Evolutionary conservation across 106 monocot species (phyloP).

Genomic region (Triglochin maritima): DNA sequence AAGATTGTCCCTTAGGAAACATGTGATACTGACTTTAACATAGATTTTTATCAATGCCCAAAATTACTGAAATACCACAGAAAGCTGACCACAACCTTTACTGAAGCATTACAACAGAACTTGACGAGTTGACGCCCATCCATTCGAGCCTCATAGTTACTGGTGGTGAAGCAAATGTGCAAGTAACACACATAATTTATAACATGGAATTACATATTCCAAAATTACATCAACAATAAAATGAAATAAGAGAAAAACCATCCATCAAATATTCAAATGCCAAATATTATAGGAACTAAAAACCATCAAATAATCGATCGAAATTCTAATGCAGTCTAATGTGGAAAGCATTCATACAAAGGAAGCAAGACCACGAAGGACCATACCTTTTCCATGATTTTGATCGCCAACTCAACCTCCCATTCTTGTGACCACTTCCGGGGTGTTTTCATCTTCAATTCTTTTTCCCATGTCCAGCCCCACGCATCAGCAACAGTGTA

Average conservation of each 20-base stretch:
- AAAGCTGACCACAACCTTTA: no score
- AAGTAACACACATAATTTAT: not conserved
- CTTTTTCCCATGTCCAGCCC: constrained; percentile 97
- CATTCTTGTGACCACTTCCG: constrained; percentile 94
- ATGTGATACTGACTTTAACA: no score
- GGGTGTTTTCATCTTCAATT: constrained; percentile 60
- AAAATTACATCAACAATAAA: no score
- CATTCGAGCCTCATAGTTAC: no score
- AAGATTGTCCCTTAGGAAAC: no score
- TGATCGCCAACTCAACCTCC: constrained; percentile 89
- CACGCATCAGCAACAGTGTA: constrained; percentile 93
- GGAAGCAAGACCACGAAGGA: not conserved
- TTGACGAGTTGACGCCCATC: no score
- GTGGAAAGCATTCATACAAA: not conserved
- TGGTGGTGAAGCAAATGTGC: no score
- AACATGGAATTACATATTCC: constrained; percentile 1
- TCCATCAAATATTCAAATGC: not conserved
- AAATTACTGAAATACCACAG: no score
- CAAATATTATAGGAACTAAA: not conserved
- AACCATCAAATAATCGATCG: not conserved
- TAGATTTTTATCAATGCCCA: no score
- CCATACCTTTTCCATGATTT: constrained; percentile 81
- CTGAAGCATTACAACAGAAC: no score
- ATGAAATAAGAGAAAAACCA: not conserved
- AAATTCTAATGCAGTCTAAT: not conserved